phyloP scores from a whole-genome alignment of 192 early-diverging fungal genomes.

The Phlyctochytrium planicorne region DNA sequence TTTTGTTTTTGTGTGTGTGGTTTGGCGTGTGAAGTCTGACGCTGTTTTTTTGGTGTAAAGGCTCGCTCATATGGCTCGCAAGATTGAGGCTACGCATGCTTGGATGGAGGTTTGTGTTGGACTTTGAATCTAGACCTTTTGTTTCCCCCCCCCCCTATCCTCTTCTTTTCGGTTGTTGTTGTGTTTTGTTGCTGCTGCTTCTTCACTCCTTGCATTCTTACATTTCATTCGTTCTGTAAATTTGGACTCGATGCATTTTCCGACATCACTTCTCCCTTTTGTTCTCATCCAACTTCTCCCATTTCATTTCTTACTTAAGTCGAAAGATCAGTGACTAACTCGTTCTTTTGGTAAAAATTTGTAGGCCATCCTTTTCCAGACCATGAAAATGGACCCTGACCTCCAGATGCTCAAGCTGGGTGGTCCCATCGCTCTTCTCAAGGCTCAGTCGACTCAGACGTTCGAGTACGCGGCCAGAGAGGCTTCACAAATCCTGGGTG shows the following conservation, averaged over 20 bases:
- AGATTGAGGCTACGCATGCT: conserved; percentile 82
- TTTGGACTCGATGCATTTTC: too few species aligned
- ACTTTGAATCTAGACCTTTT: too few species aligned
- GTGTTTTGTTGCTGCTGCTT: too few species aligned
- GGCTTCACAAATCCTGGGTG: conserved; percentile 91
- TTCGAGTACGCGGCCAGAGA: conserved; percentile 87
- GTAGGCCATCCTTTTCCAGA: conserved; percentile 65
- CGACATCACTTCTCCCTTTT: too few species aligned
- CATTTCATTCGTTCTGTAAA: too few species aligned
- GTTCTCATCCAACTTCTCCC: too few species aligned
- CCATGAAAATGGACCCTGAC: conserved; percentile 60
- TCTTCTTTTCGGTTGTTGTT: too few species aligned
- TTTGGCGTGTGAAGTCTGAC: too few species aligned
- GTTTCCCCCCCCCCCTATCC: too few species aligned
- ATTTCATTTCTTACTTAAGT: conserved; percentile 15
- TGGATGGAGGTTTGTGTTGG: conserved; percentile 72
- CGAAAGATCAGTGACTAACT: conserved; percentile 2
- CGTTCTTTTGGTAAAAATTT: too few species aligned
- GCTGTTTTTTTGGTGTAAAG: conserved; percentile 44
- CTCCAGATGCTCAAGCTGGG: conserved; percentile 74
- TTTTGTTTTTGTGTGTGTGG: conserved; percentile 17
- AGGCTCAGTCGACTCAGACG: conserved; percentile 82
- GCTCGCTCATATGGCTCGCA: conserved; percentile 77
- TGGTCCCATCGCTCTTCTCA: conserved; percentile 82
- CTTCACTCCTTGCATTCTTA: too few species aligned